These are phyloP conservation scores for Pseudogymnoascus sp. DNA, from an alignment of 2,329 filamentous ascomycete genomes.

Conservation along the genomic window DNA sequence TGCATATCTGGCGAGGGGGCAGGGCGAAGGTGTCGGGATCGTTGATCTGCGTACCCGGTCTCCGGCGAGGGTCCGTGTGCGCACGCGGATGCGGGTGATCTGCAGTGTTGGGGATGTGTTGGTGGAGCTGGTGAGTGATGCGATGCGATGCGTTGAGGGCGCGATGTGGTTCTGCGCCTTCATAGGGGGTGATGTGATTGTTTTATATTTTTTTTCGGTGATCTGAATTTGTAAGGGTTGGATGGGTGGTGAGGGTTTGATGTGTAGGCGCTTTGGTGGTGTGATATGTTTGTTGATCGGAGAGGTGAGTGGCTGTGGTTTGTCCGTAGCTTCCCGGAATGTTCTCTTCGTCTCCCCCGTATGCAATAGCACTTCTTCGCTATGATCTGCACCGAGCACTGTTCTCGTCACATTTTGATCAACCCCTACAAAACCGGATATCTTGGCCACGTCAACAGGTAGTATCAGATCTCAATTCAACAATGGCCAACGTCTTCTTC, in stretches of 20 bases:
- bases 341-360: not conserved
- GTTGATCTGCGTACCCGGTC: not conserved
- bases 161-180: not conserved
- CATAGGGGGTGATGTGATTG: not conserved
- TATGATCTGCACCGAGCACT: not conserved
- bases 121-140: not conserved
- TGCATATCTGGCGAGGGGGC: not conserved
- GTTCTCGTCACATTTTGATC: not conserved
- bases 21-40: not conserved
- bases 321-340: not conserved
- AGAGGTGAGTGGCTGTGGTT: not conserved
- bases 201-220: not conserved
- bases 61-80: not conserved
- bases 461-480: not conserved
- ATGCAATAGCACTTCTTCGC: not conserved
- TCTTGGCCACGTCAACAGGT: not conserved
- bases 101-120: not conserved
- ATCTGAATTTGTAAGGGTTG: not conserved
- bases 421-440: not conserved
- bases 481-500: not conserved
- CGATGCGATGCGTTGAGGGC: not conserved
- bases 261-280: not conserved
- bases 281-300: not conserved
- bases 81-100: not conserved
- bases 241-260: not conserved